phyloP scores from a whole-genome alignment of 441 rosid genomes.

The Populus trichocarpa region DNA sequence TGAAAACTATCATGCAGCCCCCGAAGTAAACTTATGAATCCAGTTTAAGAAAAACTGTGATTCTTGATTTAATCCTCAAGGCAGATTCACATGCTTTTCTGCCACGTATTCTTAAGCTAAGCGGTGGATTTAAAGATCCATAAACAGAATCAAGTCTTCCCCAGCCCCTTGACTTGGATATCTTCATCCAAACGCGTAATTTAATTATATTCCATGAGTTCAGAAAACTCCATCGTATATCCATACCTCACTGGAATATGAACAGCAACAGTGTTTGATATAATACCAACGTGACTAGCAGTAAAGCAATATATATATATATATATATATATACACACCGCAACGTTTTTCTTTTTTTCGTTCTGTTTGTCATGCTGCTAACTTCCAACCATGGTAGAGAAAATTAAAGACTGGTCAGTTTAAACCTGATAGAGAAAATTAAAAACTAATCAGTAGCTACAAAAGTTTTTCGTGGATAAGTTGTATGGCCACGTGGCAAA shows the following conservation, averaged over 20 bases:
- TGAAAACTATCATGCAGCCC: not conserved
- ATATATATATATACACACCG: no score
- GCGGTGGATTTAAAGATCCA: not conserved
- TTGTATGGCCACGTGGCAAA: not conserved
- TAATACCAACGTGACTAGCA: no score
- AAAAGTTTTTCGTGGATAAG: no score
- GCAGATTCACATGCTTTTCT: not conserved
- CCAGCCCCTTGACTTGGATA: not conserved
- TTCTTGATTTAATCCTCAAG: not conserved
- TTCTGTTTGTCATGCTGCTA: no score
- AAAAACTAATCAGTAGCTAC: not conserved
- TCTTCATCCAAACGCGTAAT: not conserved
- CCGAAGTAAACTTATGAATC: not conserved
- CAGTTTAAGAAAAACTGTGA: not conserved
- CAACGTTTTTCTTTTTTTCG: no score
- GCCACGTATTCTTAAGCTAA: not conserved
- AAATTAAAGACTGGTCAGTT: no score
- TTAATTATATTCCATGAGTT: not conserved
- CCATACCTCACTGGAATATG: not conserved
- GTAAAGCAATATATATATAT: no score
- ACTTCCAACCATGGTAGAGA: no score
- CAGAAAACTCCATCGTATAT: not conserved
- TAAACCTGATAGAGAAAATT: not conserved
- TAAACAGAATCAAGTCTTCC: not conserved
- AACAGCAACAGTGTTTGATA: no score